phyloP scores from a whole-genome alignment of 176 grass and related monocot species.

The Musa acuminata region DNA sequence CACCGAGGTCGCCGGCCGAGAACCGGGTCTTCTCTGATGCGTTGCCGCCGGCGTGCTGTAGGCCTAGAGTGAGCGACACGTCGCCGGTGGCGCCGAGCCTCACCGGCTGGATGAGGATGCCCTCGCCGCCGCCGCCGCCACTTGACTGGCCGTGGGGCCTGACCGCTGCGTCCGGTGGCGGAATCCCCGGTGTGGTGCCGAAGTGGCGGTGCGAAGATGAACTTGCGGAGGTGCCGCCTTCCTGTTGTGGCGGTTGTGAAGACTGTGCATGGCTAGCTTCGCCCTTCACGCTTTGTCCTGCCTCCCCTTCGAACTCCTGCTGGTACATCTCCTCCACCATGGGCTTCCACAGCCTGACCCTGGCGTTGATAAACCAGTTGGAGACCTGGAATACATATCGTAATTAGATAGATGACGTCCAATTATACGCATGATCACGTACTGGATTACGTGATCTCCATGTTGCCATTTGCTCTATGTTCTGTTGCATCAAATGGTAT shows the following conservation, averaged over 20 bases:
- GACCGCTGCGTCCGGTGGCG: not conserved
- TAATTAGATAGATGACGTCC: no score
- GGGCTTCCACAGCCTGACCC: conserved; percentile 98
- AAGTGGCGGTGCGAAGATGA: conserved; percentile 16
- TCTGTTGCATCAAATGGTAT: no score
- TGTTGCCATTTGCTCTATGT: no score
- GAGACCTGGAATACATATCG: conserved; percentile 44
- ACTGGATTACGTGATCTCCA: no score
- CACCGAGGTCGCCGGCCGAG: conserved; percentile 74
- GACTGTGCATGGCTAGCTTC: conserved; percentile 12
- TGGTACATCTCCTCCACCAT: conserved; percentile 99
- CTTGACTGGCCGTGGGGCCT: conserved; percentile 4
- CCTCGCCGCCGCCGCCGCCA: conserved; percentile 35
- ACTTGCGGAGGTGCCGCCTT: conserved; percentile 33
- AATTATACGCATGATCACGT: no score
- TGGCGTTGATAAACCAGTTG: conserved; percentile 99
- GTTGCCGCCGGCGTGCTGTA: conserved; percentile 47
- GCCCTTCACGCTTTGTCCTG: conserved; percentile 21
- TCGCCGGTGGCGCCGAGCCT: conserved; percentile 61
- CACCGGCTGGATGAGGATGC: conserved; percentile 42
- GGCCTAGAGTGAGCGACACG: conserved; percentile 83
- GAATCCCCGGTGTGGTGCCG: conserved; percentile 15
- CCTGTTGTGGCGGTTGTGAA: conserved; percentile 14
- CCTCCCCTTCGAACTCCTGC: conserved; percentile 55
- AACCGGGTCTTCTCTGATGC: conserved; percentile 40